phyloP scores from a whole-genome alignment of 495 filamentous ascomycete species.

The Aspergillus nanangensis region DNA sequence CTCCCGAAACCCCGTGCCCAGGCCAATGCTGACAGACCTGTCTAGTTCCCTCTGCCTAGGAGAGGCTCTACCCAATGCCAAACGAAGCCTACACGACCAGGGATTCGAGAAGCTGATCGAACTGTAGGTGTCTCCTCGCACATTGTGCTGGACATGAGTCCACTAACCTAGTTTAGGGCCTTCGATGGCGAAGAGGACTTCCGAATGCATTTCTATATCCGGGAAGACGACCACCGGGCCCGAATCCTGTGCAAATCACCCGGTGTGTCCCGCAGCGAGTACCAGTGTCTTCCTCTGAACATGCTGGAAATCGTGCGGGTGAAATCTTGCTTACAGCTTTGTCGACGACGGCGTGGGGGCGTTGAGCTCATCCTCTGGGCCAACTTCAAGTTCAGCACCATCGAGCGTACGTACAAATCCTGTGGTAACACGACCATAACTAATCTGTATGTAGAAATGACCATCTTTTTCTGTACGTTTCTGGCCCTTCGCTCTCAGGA shows the following conservation, averaged over 20 bases:
- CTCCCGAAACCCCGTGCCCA: not conserved
- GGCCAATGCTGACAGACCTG: conserved; percentile 13
- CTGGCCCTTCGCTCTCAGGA: conserved; percentile 71
- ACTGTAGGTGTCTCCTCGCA: conserved; percentile 29
- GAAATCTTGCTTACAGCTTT: conserved; percentile 51
- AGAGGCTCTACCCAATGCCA: conserved; percentile 31
- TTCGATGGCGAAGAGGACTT: conserved; percentile 42
- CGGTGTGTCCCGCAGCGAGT: conserved; percentile 32
- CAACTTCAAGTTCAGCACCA: conserved; percentile 50
- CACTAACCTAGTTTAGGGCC: conserved; percentile 22
- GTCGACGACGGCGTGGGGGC: conserved; percentile 40
- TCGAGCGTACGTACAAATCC: conserved; percentile 46
- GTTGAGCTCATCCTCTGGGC: conserved; percentile 50
- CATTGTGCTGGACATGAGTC: not conserved
- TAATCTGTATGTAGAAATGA: conserved; percentile 49
- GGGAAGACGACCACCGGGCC: conserved; percentile 48
- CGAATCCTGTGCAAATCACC: conserved; percentile 53
- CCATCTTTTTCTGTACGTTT: conserved; percentile 74
- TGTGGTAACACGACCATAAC: not conserved
- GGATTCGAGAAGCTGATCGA: conserved; percentile 39
- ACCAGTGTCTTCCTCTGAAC: conserved; percentile 48
- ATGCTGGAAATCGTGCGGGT: conserved; percentile 49
- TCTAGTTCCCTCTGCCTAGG: conserved; percentile 47
- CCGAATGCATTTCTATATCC: conserved; percentile 51
- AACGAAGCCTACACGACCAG: conserved; percentile 29